A percentile compares a stretch with the other conserved stretches of the same genome.
Evolutionary conservation across 31 red algal genomes (phyloP).

Genomic region (Endocladia muricata): DNA sequence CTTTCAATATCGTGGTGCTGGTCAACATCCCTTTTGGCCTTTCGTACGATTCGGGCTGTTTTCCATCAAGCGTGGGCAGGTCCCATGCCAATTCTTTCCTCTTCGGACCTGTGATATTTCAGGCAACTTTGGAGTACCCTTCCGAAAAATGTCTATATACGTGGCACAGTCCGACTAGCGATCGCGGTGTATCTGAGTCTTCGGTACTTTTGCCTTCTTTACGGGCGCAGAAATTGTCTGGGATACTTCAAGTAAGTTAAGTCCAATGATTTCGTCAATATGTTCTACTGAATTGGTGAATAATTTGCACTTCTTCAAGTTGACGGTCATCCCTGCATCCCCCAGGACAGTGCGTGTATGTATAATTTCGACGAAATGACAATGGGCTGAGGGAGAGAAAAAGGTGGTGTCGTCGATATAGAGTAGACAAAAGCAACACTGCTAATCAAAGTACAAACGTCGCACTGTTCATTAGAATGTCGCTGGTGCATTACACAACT

Average conservation of each 20-base stretch:
- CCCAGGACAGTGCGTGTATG: background rate
- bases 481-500: constrained; percentile 31
- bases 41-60: too few relatives aligned
- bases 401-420: constrained; percentile 40
- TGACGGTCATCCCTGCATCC: constrained; percentile 1
- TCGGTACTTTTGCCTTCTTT: background rate
- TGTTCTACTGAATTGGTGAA: constrained; percentile 7
- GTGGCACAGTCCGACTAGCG: constrained; percentile 10
- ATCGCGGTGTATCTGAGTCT: background rate
- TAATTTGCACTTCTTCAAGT: constrained; percentile 16
- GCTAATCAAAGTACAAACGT: constrained; percentile 1
- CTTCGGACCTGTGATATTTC: background rate
- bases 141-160: constrained; percentile 6
- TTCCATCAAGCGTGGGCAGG: background rate
- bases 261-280: constrained; percentile 2
- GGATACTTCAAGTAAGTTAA: background rate
- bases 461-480: constrained; percentile 35
- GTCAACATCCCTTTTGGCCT: too few relatives aligned
- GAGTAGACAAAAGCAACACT: constrained; percentile 18
- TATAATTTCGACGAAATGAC: constrained; percentile 19
- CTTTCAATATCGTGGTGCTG: too few relatives aligned
- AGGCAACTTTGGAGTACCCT: background rate
- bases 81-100: background rate
- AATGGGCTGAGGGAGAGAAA: constrained; percentile 7
- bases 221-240: background rate